These are phyloP conservation scores for Tetrahymena malaccensis DNA, from an alignment of 73 alveolate species.

Conservation along the genomic window DNA sequence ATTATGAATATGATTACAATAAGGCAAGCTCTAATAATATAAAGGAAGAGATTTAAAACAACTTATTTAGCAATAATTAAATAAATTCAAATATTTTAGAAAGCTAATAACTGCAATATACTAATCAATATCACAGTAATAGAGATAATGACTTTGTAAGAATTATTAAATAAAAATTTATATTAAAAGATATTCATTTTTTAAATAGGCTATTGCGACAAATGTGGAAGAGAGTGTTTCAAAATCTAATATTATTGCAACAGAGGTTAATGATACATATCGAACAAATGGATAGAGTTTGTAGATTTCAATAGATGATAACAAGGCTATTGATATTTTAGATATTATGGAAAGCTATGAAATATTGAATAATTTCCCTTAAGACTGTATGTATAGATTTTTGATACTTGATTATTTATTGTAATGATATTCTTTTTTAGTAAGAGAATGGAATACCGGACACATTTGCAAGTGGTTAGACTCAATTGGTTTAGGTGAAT, in stretches of 20 bases:
- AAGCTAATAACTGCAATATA: not conserved
- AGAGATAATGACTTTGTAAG: not conserved
- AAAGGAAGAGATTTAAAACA: not conserved
- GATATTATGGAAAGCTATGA: not conserved
- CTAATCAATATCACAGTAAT: not conserved
- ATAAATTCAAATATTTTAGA: not conserved
- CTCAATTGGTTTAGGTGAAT: not conserved
- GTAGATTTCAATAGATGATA: not conserved
- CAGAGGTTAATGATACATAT: not conserved
- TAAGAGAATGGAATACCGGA: not conserved
- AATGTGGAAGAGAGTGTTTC: not conserved
- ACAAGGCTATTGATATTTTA: not conserved
- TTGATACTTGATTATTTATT: not conserved
- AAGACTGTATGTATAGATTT: not conserved
- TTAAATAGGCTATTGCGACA: not conserved
- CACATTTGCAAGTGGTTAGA: not conserved
- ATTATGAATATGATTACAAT: not conserved
- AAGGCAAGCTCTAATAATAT: not conserved
- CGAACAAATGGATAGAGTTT: not conserved
- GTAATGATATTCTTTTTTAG: not conserved
- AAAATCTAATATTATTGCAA: not conserved
- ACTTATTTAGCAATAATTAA: not conserved
- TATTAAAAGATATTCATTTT: not conserved
- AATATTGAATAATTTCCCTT: not conserved
- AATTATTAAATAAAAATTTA: not conserved